phyloP scores from a whole-genome alignment of 2,329 filamentous ascomycete species.

The Colletotrichum sp. region DNA sequence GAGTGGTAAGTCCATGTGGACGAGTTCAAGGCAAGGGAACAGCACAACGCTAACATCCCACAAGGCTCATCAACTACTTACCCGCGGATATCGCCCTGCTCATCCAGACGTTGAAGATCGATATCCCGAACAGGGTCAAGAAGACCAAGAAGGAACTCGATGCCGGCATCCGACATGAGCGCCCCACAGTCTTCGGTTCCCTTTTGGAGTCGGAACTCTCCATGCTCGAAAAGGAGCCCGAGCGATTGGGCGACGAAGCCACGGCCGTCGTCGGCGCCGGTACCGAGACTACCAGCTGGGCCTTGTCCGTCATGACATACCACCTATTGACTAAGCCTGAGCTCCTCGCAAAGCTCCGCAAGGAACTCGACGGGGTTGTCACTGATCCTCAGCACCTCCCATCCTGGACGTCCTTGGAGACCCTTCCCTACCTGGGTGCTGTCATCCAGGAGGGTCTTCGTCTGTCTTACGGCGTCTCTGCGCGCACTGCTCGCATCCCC shows the following conservation, averaged over 20 bases:
- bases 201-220: conserved; percentile 22
- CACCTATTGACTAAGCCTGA: conserved; percentile 37
- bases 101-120: conserved; percentile 19
- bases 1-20: conserved; percentile 3
- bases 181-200: conserved; percentile 21
- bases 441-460: conserved; percentile 43
- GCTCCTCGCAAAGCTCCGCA: conserved; percentile 30
- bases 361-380: conserved; percentile 31
- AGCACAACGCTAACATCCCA: not conserved
- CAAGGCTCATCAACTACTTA: conserved; percentile 19
- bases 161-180: conserved; percentile 20
- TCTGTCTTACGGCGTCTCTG: conserved; percentile 33
- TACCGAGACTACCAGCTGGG: conserved; percentile 29
- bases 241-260: conserved; percentile 20
- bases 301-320: conserved; percentile 38
- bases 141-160: conserved; percentile 21
- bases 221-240: conserved; percentile 7
- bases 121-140: conserved; percentile 18
- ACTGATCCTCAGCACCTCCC: conserved; percentile 30
- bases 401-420: conserved; percentile 36
- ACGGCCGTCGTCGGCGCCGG: conserved; percentile 20
- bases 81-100: conserved; percentile 20
- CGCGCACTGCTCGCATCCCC: conserved; percentile 31
- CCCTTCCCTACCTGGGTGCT: conserved; percentile 39
- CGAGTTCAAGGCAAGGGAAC: no score